Evolutionary conservation across 106 monocot genomes (phyloP), one percentile per base, ranked within the genome.

Genomic region (Hemerocallis citrina): DNA sequence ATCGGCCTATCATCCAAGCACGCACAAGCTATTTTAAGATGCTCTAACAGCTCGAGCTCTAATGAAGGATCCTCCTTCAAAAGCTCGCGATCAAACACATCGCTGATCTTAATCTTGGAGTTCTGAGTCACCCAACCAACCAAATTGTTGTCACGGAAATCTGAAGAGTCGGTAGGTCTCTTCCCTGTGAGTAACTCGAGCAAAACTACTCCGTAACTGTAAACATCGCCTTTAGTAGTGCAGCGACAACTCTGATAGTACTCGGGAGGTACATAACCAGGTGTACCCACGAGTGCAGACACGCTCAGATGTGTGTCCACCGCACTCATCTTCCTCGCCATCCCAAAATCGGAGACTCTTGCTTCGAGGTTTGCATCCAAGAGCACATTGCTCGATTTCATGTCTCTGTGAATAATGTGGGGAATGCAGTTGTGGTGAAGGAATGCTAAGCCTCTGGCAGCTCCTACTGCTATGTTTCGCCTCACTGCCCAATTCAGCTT

Each of bases 161-260:
- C 88, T 4, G 88, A 14, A 0, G 84, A 81, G 36, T 93, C 84
- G 1, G 84, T 93, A 0, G 92, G 88, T 62, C 64, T 68, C 61
- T 64, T 66, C 59, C 92, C 92, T 12, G 92, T 84, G 40, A 93
- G 78, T 32, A 93, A 66, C 71, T 93, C 92, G 0, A 93, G 81
- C 56, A 93, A 42, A 4, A 93, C 84, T 2, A 93, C 92, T 2
- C 92, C 92, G 60, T 85, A 93, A 67, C 88, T 88, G 76, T 93
- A 93, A 15, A 93, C 92, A 36, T 93, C 92, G 6, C 92, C 92
- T 37, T 88, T 93, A 11, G 92, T 84, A 8, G 88, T 81, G 73
- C 92, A 93, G 21, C 81, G 38, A 74, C 88, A 93, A 58, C 92
- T 88, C 72, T 93, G 92, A 81, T 85, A 93, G 71, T 93, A 93